Evolutionary conservation across 2,329 filamentous ascomycete species (phyloP).

Genomic region (Colletotrichum tofieldiae): DNA sequence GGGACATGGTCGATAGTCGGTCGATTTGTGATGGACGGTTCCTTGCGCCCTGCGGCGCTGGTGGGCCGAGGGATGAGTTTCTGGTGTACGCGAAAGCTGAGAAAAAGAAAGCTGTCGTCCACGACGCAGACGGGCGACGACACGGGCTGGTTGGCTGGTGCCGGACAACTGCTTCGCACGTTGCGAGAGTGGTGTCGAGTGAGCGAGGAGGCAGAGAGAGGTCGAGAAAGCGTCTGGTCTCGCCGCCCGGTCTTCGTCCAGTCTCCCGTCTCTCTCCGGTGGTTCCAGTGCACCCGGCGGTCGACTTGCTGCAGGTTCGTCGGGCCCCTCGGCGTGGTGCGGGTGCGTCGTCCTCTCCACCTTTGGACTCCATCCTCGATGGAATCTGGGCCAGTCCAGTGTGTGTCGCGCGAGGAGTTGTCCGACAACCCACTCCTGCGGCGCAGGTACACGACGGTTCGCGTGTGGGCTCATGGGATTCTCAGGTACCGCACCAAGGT

Average conservation of each 20-base stretch:
- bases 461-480: constrained; percentile 3
- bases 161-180: background rate
- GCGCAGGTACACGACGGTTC: constrained; percentile 1
- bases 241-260: background rate
- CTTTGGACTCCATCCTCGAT: background rate
- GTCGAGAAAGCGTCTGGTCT: background rate
- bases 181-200: background rate
- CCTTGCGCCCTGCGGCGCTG: background rate
- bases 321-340: constrained; percentile 4
- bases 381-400: background rate
- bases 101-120: background rate
- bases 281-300: constrained; percentile 10
- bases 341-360: background rate
- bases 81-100: background rate
- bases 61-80: background rate
- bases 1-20: background rate
- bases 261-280: constrained; percentile 1
- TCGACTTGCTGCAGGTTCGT: constrained; percentile 1
- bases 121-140: background rate
- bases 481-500: background rate
- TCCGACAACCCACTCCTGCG: constrained; percentile 8
- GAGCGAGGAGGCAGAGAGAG: background rate
- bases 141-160: background rate
- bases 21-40: background rate
- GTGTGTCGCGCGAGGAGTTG: background rate